These are phyloP conservation scores for Solanum hybrid DNA, from an alignment of 305 asterid genomes.

Conservation along the genomic window DNA sequence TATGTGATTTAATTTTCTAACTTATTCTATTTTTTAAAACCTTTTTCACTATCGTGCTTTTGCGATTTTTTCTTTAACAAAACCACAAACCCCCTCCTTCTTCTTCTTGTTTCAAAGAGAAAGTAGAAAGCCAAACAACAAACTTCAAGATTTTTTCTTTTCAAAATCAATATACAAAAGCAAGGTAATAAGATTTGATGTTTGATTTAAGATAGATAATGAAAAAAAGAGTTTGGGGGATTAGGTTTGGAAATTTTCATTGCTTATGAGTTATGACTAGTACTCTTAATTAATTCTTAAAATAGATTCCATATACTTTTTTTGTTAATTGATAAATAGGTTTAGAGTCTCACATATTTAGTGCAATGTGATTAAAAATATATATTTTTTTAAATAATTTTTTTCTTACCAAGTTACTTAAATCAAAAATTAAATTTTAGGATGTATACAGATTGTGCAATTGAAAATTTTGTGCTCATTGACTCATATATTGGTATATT, in stretches of 20 bases:
- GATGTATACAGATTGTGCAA: not conserved
- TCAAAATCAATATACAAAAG: not conserved
- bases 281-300: not conserved
- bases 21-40: not conserved
- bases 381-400: no score
- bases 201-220: not conserved
- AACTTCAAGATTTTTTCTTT: not conserved
- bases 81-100: not conserved
- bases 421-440: not conserved
- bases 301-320: not conserved
- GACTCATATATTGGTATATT: not conserved
- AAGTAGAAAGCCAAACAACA: not conserved
- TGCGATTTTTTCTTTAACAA: no score
- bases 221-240: not conserved
- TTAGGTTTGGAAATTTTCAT: not conserved
- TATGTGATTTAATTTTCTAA: no score
- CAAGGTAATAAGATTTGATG: not conserved
- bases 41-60: not conserved
- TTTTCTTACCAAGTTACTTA: not conserved
- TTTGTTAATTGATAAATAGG: not conserved
- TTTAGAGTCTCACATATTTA: not conserved
- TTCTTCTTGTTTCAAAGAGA: not conserved
- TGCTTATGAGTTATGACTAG: not conserved
- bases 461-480: not conserved
- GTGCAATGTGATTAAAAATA: not conserved